A percentile compares a stretch with the other conserved stretches of the same genome.
Conservation (phyloP, 2,329 filamentous ascomycete genomes). For the Fusarium oligoseptatum region DNA sequence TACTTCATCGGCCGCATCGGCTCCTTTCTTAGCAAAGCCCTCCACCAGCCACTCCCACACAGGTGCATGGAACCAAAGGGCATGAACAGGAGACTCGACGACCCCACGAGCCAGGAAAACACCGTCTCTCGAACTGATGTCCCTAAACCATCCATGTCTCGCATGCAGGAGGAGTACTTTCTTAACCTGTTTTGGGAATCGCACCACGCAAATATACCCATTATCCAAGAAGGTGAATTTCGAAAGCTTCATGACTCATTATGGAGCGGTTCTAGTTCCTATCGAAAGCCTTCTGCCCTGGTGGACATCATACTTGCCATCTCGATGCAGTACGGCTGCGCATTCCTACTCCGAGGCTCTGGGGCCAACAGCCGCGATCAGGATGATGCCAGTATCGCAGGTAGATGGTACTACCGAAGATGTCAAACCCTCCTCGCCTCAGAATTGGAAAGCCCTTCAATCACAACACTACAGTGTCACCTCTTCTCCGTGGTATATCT, state of each 20-base stretch:
- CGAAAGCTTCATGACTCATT: slow-evolving; percentile 52
- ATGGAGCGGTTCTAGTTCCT: slow-evolving; percentile 42
- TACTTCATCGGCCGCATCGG: slow-evolving; percentile 61
- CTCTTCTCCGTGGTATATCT: slow-evolving; percentile 61
- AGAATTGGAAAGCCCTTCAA: slow-evolving; percentile 61
- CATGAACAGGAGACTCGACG: slow-evolving; percentile 16
- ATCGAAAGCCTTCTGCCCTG: slow-evolving; percentile 60
- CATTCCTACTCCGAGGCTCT: slow-evolving; percentile 28
- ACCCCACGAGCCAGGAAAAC: slow-evolving; percentile 7
- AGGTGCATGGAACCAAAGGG: slow-evolving; percentile 34
- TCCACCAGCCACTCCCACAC: slow-evolving; percentile 46
- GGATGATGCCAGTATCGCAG: slow-evolving; percentile 51
- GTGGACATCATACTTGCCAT: slow-evolving; percentile 67
- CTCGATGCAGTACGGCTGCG: slow-evolving; percentile 62
- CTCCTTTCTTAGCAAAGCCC: slow-evolving; percentile 50
- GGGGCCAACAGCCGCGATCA: neutral
- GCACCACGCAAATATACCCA: slow-evolving; percentile 43
- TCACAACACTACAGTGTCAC: slow-evolving; percentile 63
- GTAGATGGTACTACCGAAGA: slow-evolving; percentile 61
- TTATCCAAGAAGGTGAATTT: neutral
- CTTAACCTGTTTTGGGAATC: slow-evolving; percentile 61
- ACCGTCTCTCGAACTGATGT: neutral
- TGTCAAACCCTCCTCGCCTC: slow-evolving; percentile 54
- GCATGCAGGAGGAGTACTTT: slow-evolving; percentile 61
- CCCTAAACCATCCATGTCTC: slow-evolving; percentile 52